Percentiles rank a stretch among this genome's conserved stretches.
Evolutionary conservation across 306 rosid species (phyloP).

Genomic region (Trichosanthes truncata): DNA sequence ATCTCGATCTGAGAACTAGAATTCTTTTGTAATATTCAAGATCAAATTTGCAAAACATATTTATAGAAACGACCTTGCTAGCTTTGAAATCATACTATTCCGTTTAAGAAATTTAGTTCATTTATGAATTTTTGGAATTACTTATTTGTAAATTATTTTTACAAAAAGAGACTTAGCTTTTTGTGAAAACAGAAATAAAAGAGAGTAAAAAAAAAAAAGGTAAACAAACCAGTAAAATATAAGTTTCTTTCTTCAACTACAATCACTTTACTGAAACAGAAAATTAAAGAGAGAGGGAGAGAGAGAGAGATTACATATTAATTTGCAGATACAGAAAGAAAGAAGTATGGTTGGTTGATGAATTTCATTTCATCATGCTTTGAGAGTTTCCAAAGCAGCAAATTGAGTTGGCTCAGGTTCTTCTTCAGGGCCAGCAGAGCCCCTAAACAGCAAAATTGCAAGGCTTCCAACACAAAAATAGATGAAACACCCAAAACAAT

Average conservation of each 20-base stretch:
- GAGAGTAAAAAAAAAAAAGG: no score
- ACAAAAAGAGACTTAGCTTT: neutral
- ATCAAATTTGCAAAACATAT: no score
- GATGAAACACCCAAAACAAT: slow-evolving; percentile 66
- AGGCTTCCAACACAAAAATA: slow-evolving; percentile 65
- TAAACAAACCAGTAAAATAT: no score
- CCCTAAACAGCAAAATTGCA: slow-evolving; percentile 68
- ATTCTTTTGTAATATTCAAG: no score
- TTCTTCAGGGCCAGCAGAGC: slow-evolving; percentile 32
- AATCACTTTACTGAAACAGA: neutral
- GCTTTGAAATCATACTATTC: no score
- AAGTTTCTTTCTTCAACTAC: neutral
- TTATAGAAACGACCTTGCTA: no score
- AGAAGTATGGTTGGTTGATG: neutral
- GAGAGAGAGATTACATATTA: neutral
- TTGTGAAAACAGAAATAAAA: no score
- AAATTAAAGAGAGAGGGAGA: neutral
- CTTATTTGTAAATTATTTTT: no score
- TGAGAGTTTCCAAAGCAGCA: slow-evolving; percentile 27
- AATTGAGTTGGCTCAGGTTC: slow-evolving; percentile 38
- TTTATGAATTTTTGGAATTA: no score
- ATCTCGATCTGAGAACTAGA: no score
- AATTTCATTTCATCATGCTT: slow-evolving; percentile 5
- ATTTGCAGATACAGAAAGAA: neutral
- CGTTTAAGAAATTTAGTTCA: no score